Percentiles rank a stretch among this genome's conserved stretches.
phyloP scores from a whole-genome alignment of 768 basidiomycete genomes.

The Auricularia auricula-judae region DNA sequence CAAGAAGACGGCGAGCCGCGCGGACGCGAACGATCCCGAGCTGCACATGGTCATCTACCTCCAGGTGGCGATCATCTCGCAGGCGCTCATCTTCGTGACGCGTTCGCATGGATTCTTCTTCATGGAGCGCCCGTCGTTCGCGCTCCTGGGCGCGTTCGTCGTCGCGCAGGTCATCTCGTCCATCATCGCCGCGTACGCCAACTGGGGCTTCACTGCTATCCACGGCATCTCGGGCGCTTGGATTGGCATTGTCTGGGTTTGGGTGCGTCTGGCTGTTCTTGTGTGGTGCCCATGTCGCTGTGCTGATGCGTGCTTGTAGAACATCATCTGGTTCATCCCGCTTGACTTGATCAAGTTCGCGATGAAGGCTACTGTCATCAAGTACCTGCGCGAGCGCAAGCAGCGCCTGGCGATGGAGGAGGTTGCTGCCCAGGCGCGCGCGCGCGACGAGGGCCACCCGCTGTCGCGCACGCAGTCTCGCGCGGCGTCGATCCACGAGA shows the following conservation, averaged over 20 bases:
- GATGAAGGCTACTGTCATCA: slow-evolving; percentile 91
- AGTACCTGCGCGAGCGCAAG: slow-evolving; percentile 61
- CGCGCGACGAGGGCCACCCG: slow-evolving; percentile 46
- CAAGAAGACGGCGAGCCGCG: slow-evolving; percentile 3
- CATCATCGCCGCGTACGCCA: slow-evolving; percentile 86
- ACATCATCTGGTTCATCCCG: slow-evolving; percentile 92
- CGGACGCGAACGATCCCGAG: slow-evolving; percentile 48
- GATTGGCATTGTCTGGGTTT: slow-evolving; percentile 97
- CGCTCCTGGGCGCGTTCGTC: slow-evolving; percentile 83
- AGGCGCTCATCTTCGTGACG: slow-evolving; percentile 94
- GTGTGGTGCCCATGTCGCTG: neutral
- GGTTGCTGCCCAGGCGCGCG: slow-evolving; percentile 21
- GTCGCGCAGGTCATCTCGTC: slow-evolving; percentile 89
- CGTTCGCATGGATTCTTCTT: slow-evolving; percentile 94
- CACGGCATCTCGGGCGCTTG: slow-evolving; percentile 74
- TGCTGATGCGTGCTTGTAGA: slow-evolving; percentile 33
- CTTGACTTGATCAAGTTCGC: slow-evolving; percentile 94
- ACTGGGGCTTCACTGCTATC: slow-evolving; percentile 93
- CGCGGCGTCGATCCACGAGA: slow-evolving; percentile 81
- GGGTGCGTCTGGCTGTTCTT: slow-evolving; percentile 43
- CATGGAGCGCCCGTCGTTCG: slow-evolving; percentile 87
- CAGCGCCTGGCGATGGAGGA: slow-evolving; percentile 28
- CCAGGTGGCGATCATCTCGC: slow-evolving; percentile 97
- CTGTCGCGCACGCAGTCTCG: slow-evolving; percentile 84
- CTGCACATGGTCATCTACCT: slow-evolving; percentile 89